phyloP scores from a whole-genome alignment of 2,329 filamentous ascomycete species.

The Fusarium equiseti region DNA sequence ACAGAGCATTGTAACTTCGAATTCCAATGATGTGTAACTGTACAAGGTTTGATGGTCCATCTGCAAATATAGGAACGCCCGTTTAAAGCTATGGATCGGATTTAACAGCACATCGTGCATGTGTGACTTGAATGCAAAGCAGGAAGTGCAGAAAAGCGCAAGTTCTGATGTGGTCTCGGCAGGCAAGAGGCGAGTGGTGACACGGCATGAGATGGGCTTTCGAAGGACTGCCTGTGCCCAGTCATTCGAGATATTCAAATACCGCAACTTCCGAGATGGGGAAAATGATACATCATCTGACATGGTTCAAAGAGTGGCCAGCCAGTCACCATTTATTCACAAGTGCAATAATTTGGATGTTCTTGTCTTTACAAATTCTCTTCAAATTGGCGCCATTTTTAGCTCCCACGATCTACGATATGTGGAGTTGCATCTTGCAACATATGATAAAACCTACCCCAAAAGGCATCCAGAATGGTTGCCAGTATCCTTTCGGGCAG shows the following conservation, averaged over 20 bases:
- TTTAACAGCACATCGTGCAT: slow-evolving; percentile 2
- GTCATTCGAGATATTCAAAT: neutral
- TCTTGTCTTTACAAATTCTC: slow-evolving; percentile 1
- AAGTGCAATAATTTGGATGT: slow-evolving; percentile 7
- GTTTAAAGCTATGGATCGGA: neutral
- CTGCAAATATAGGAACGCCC: neutral
- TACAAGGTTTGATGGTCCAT: neutral
- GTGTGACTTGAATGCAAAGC: neutral
- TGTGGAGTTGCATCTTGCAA: neutral
- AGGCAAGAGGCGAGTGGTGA: neutral
- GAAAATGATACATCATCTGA: neutral
- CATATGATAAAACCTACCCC: neutral
- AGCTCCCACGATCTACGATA: neutral
- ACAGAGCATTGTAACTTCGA: slow-evolving; percentile 14
- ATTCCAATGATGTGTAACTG: neutral
- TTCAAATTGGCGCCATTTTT: slow-evolving; percentile 4
- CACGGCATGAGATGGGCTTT: neutral
- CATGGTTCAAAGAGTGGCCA: neutral
- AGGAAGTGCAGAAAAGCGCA: neutral
- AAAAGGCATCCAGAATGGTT: slow-evolving; percentile 31
- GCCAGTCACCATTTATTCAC: neutral
- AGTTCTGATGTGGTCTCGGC: neutral
- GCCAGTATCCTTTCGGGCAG: slow-evolving; percentile 13
- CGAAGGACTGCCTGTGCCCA: neutral
- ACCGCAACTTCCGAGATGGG: neutral